Evolutionary conservation across 192 early-diverging fungal species (phyloP).

Genomic region (Gamsiella multidivaricata): DNA sequence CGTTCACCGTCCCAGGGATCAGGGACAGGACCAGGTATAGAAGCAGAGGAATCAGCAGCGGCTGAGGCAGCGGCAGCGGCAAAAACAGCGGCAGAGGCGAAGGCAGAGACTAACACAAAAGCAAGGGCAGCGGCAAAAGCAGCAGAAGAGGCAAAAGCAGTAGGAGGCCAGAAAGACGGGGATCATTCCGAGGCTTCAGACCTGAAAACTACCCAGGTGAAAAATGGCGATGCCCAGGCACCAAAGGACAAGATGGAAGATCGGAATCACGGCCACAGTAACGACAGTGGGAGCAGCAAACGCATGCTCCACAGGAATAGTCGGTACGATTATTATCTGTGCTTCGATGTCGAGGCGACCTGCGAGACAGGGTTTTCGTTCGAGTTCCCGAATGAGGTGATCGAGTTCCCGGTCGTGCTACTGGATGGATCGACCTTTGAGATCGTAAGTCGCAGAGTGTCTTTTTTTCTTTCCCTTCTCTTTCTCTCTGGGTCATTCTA

Average conservation of each 20-base stretch:
- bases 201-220: no score
- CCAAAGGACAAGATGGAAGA: background rate
- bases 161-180: no score
- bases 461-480: no score
- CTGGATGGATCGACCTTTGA: conserved; percentile 70
- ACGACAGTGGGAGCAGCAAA: background rate
- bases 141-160: no score
- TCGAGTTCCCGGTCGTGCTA: conserved; percentile 86
- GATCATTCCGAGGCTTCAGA: no score
- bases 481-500: no score
- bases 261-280: background rate
- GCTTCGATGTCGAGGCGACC: conserved; percentile 87
- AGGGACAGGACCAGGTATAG: no score
- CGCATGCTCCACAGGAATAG: conserved; percentile 29
- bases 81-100: conserved; percentile 3
- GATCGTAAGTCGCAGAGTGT: conserved; percentile 55
- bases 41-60: no score
- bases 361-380: conserved; percentile 68
- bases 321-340: conserved; percentile 70
- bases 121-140: background rate
- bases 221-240: no score
- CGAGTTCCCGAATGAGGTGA: conserved; percentile 82
- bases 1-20: no score
- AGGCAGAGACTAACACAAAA: conserved; percentile 4
- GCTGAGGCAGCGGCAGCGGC: no score